Evolutionary conservation across 768 basidiomycete species (phyloP).

Genomic region (Chalciporus chontae): DNA sequence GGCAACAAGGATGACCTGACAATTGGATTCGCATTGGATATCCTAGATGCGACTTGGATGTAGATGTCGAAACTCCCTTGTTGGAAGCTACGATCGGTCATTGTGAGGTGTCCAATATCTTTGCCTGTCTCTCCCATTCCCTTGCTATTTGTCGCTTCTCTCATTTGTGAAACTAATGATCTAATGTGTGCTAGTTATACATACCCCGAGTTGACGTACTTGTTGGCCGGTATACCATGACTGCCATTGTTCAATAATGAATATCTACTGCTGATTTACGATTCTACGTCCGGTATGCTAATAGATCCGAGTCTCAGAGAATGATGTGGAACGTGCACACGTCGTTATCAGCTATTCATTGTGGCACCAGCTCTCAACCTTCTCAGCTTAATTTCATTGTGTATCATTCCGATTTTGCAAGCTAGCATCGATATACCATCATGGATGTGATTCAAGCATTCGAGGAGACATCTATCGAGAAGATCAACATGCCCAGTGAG

Average conservation of each 20-base stretch:
- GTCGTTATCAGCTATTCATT: background rate
- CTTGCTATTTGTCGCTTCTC: constrained; percentile 11
- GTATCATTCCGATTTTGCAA: background rate
- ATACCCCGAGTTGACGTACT: background rate
- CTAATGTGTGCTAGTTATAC: constrained; percentile 9
- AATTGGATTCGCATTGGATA: constrained; percentile 17
- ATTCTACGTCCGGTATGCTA: too few species aligned
- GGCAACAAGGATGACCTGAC: constrained; percentile 10
- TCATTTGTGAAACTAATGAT: constrained; percentile 4
- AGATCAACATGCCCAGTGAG: constrained; percentile 35
- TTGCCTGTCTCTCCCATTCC: background rate
- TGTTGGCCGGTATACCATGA: background rate
- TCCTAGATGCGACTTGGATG: constrained; percentile 12
- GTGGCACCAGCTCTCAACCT: background rate
- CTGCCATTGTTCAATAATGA: background rate
- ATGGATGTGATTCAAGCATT: constrained; percentile 38
- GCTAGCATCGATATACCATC: background rate
- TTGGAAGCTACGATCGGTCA: background rate
- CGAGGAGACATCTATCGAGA: constrained; percentile 28
- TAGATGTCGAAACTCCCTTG: constrained; percentile 2
- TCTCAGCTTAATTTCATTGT: background rate
- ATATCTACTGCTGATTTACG: background rate
- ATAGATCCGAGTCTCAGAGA: too few species aligned
- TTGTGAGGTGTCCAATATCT: background rate
- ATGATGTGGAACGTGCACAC: too few species aligned